Evolutionary conservation across 805 yeast genomes (phyloP).

Genomic region (Ogataea thermomethanolica): DNA sequence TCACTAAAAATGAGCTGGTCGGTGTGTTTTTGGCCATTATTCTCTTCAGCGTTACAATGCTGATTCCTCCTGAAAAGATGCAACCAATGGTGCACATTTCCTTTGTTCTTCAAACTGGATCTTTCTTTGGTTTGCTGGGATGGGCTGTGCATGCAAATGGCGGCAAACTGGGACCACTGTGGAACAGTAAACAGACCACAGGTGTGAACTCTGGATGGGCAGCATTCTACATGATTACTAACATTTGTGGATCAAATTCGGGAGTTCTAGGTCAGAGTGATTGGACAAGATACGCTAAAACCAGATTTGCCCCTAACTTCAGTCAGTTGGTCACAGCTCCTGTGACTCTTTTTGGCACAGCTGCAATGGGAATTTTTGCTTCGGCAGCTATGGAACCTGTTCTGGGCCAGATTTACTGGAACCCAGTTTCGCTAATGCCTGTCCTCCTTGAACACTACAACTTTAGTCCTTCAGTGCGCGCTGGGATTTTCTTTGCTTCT

Average conservation of each 20-base stretch:
- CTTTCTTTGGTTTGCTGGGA: slow-evolving; percentile 24
- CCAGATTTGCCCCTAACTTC: slow-evolving; percentile 22
- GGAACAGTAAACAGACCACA: slow-evolving; percentile 18
- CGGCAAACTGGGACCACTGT: slow-evolving; percentile 31
- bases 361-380: slow-evolving; percentile 51
- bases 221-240: slow-evolving; percentile 38
- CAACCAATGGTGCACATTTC: slow-evolving; percentile 26
- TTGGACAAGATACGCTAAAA: slow-evolving; percentile 36
- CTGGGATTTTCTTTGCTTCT: slow-evolving; percentile 47
- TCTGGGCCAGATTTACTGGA: slow-evolving; percentile 48
- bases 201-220: slow-evolving; percentile 35
- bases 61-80: slow-evolving; percentile 33
- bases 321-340: slow-evolving; percentile 23
- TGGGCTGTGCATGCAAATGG: slow-evolving; percentile 32
- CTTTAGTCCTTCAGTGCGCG: slow-evolving; percentile 39
- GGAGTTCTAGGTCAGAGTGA: slow-evolving; percentile 43
- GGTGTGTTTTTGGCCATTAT: slow-evolving; percentile 33
- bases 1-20: slow-evolving; percentile 40
- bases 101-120: slow-evolving; percentile 26
- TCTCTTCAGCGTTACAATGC: slow-evolving; percentile 40
- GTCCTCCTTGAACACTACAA: slow-evolving; percentile 29
- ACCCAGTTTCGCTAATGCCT: slow-evolving; percentile 48
- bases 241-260: slow-evolving; percentile 39
- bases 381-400: slow-evolving; percentile 54
- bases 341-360: slow-evolving; percentile 69